Evolutionary conservation across 306 rosid species (phyloP).

Genomic region (Amphicarpaea edgeworthii): DNA sequence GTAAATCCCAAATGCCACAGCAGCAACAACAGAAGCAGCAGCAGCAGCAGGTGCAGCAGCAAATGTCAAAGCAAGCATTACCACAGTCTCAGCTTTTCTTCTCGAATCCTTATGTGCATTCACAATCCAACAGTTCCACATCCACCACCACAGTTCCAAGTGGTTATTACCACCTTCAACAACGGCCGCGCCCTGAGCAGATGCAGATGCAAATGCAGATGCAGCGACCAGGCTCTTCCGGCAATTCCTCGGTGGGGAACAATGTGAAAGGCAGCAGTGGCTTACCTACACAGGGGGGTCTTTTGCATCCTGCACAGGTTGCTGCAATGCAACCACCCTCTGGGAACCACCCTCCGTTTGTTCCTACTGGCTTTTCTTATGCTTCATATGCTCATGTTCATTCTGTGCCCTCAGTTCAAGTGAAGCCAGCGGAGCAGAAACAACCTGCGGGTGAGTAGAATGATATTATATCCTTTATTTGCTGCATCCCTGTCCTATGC

Average conservation of each 20-base stretch:
- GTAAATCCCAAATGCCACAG: conserved; percentile 64
- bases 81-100: conserved; percentile 72
- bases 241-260: conserved; percentile 58
- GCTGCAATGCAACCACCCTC: conserved; percentile 59
- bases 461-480: conserved; percentile 25
- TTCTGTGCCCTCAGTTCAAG: conserved; percentile 77
- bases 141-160: conserved; percentile 60
- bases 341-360: conserved; percentile 73
- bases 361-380: conserved; percentile 67
- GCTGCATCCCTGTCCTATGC: conserved; percentile 39
- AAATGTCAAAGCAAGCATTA: conserved; percentile 65
- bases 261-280: conserved; percentile 66
- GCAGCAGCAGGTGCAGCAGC: conserved; percentile 34
- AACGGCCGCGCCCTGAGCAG: conserved; percentile 72
- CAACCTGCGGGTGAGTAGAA: conserved; percentile 95
- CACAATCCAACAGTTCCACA: conserved; percentile 64
- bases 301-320: conserved; percentile 75
- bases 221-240: conserved; percentile 66
- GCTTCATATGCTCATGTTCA: conserved; percentile 55
- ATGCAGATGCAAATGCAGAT: conserved; percentile 77
- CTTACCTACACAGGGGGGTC: conserved; percentile 66
- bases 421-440: conserved; percentile 92
- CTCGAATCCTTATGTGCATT: conserved; percentile 59
- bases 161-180: conserved; percentile 59
- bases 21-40: conserved; percentile 61